Base-by-base conservation (phyloP, 306 rosid species). In the Quercus berberidifolia region DNA sequence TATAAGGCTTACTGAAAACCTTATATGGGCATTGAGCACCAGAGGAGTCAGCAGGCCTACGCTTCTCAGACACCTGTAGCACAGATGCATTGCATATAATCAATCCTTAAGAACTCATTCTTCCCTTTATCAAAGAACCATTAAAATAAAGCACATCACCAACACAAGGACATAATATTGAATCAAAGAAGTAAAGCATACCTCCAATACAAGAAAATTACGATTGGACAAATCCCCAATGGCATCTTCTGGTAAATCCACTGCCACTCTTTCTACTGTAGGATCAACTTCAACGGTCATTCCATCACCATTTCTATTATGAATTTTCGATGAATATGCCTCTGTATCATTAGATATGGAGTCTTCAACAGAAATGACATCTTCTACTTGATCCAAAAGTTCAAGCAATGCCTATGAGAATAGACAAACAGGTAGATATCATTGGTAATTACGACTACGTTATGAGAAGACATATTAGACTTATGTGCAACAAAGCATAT, bases 301-400 rank as follows among this genome's bases (percentile, higher is more conserved):
- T 52, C 77, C 74, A 55, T 83, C 72, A 38, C 51, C 70, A 59
- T 76, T 76, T 78, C 57, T 81, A 79, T 79, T 86, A 88, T 75
- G 80, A 70, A 84, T 77, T 69, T 87, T 84, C 57, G 26, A 67
- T 82, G 82, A 83, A 85, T 69, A 67, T 75, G 73, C 80, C 62
- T 73, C 85, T 74, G 60, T 75, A 67, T 80, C 83, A 67, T 76
- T 71, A 63, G 87, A 74, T 41, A 74, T 26, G 43, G 83, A 78
- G 74, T 85, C 85, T 55, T 92, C 97, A 87, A 86, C 91, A 78
- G 88, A 76, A 74, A 92, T 92, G 85, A 83, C 97, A 85, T 95
- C 98, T 85, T 95, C 92, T 31, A 95, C 97, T 83, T 95, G 97
- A 88, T 92, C 99, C 81, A 95, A 84, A 75, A 95, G 91, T 82